phyloP scores from a whole-genome alignment of 2,329 filamentous ascomycete genomes.

The Pestalotiopsis sp. region DNA sequence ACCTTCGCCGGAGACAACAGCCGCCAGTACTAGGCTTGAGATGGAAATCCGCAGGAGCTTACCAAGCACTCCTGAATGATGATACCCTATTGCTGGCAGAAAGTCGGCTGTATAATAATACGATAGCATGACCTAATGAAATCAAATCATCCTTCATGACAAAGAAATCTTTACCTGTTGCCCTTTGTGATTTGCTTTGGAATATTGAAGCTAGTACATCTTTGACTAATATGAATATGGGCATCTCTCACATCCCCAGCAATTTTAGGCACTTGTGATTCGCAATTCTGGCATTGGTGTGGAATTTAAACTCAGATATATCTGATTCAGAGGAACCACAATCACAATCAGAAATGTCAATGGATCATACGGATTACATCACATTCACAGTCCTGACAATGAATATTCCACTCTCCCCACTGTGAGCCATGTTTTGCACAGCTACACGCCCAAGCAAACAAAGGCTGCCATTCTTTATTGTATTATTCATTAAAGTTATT shows the following conservation, averaged over 20 bases:
- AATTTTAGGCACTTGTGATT: too few species aligned
- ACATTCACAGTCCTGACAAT: too few species aligned
- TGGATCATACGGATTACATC: too few species aligned
- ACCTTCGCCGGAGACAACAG: slow-evolving; percentile 55
- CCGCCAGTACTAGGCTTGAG: slow-evolving; percentile 36
- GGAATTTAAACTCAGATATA: too few species aligned
- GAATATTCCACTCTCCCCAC: too few species aligned
- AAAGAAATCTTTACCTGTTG: background rate
- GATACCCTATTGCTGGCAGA: background rate
- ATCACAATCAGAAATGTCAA: too few species aligned
- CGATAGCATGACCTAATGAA: background rate
- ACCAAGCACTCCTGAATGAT: slow-evolving; percentile 8
- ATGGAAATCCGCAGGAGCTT: background rate
- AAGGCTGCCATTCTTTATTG: background rate
- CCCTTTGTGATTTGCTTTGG: slow-evolving; percentile 13
- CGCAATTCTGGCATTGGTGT: too few species aligned
- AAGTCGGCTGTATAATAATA: background rate
- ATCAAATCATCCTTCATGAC: background rate
- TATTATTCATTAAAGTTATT: background rate
- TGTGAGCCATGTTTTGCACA: too few species aligned
- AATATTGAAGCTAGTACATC: too few species aligned
- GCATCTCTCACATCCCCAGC: too few species aligned
- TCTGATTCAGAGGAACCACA: too few species aligned
- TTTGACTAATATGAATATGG: too few species aligned
- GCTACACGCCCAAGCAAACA: background rate